phyloP scores from a whole-genome alignment of 805 yeast genomes.

The Barnettozyma sucrosica region DNA sequence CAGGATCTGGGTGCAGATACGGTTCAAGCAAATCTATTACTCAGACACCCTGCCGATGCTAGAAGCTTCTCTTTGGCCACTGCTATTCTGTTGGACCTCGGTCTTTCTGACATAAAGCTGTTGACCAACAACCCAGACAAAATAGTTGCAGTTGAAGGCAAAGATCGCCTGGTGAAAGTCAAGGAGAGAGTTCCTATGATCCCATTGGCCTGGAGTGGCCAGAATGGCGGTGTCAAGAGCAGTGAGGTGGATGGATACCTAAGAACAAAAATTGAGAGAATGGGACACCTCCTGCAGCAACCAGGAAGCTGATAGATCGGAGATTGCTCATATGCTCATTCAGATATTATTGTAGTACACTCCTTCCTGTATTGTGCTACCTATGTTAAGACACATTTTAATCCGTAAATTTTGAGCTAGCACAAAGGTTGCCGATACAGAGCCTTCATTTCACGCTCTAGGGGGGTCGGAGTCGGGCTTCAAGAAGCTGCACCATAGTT shows the following conservation, averaged over 20 bases:
- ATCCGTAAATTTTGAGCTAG: no score
- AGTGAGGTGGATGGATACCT: constrained; percentile 89
- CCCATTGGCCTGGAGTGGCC: constrained; percentile 79
- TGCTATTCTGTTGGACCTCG: constrained; percentile 82
- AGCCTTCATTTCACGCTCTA: no score
- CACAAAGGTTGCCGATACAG: no score
- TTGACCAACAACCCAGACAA: constrained; percentile 96
- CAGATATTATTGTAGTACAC: no score
- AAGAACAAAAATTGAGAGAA: constrained; percentile 89
- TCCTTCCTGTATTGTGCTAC: no score
- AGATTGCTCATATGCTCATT: not conserved
- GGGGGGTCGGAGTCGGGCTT: no score
- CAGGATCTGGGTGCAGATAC: constrained; percentile 99
- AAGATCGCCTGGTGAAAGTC: constrained; percentile 65
- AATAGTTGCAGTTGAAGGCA: constrained; percentile 90
- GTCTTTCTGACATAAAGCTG: constrained; percentile 62
- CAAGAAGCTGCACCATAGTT: not conserved
- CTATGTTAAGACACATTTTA: no score
- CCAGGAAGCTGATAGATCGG: constrained; percentile 21
- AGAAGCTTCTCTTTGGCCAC: constrained; percentile 92
- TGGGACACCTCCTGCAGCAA: constrained; percentile 84
- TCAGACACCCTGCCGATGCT: constrained; percentile 98
- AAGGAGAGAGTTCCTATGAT: constrained; percentile 93
- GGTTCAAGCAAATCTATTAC: constrained; percentile 86
- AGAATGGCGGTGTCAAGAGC: constrained; percentile 62